Conservation (phyloP, 192 early-diverging fungal genomes). For the Diversispora eburnea region DNA sequence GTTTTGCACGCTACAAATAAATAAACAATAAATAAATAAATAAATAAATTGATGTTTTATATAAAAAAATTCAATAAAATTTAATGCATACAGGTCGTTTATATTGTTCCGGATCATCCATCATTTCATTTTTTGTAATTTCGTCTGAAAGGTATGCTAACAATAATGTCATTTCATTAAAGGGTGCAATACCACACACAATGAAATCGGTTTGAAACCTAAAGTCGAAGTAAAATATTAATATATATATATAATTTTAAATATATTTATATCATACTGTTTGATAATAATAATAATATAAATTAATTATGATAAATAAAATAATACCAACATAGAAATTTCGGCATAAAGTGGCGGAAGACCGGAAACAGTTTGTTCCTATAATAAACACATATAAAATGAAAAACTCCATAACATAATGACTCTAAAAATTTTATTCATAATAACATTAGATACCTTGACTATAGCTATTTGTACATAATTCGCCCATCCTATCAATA, state of each 20-base stretch:
- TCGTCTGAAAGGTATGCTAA: slow-evolving; percentile 65
- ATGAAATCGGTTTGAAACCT: slow-evolving; percentile 76
- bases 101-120: slow-evolving; percentile 32
- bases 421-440: background rate
- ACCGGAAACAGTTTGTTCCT: slow-evolving; percentile 37
- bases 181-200: slow-evolving; percentile 85
- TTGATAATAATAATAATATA: too few species aligned
- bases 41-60: background rate
- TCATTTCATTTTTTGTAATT: slow-evolving; percentile 52
- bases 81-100: slow-evolving; percentile 32
- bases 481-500: slow-evolving; percentile 95
- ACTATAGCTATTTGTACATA: slow-evolving; percentile 82
- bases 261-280: too few species aligned
- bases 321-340: slow-evolving; percentile 46
- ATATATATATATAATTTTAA: slow-evolving; percentile 21
- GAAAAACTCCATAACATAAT: slow-evolving; percentile 21
- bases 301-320: background rate
- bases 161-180: slow-evolving; percentile 65
- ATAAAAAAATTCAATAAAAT: background rate
- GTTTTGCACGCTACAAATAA: slow-evolving; percentile 47
- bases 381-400: background rate
- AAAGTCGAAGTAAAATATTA: slow-evolving; percentile 11
- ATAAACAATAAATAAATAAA: background rate
- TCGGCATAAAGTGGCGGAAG: slow-evolving; percentile 50
- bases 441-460: slow-evolving; percentile 40